Conservation (phyloP, 1,284 basidiomycete genomes). For the Trichosporon coremiiforme region DNA sequence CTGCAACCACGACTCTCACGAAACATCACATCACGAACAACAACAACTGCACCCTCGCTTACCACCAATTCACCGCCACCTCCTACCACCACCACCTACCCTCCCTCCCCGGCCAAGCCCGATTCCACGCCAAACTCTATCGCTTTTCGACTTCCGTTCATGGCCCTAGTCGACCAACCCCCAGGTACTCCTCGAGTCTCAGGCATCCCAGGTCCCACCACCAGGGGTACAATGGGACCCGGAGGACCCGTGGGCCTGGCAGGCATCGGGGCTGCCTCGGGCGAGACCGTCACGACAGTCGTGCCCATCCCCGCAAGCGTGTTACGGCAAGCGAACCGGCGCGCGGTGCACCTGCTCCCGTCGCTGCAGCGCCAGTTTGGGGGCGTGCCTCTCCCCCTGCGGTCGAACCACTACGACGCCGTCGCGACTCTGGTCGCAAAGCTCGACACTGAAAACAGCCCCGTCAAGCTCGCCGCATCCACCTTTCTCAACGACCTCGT, state of each 20-base stretch:
- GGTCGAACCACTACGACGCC: constrained; percentile 7
- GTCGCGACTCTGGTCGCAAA: constrained; percentile 11
- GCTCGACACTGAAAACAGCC: constrained; percentile 10
- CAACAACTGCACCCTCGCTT: not conserved
- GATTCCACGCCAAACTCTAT: constrained; percentile 10
- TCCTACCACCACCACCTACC: not conserved
- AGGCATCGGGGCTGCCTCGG: not conserved
- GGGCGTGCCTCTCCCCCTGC: constrained; percentile 2
- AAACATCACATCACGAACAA: not conserved
- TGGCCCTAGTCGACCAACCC: constrained; percentile 15
- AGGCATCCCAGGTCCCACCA: not conserved
- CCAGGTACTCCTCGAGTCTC: not conserved
- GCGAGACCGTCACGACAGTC: not conserved
- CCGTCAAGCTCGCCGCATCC: not conserved
- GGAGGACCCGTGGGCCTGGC: not conserved
- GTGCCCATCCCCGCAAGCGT: constrained; percentile 11
- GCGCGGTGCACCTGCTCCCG: constrained; percentile 11
- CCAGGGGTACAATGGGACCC: not conserved
- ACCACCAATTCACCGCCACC: constrained; percentile 1
- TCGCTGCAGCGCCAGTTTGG: constrained; percentile 11
- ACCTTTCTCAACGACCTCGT: constrained; percentile 16
- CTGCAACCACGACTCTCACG: not conserved
- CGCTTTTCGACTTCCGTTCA: not conserved
- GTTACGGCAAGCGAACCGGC: constrained; percentile 10
- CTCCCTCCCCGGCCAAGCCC: not conserved